Evolutionary conservation across 495 filamentous ascomycete species (phyloP), one percentile per base, ranked within the genome.

Genomic region (Hypoxylon fragiforme): DNA sequence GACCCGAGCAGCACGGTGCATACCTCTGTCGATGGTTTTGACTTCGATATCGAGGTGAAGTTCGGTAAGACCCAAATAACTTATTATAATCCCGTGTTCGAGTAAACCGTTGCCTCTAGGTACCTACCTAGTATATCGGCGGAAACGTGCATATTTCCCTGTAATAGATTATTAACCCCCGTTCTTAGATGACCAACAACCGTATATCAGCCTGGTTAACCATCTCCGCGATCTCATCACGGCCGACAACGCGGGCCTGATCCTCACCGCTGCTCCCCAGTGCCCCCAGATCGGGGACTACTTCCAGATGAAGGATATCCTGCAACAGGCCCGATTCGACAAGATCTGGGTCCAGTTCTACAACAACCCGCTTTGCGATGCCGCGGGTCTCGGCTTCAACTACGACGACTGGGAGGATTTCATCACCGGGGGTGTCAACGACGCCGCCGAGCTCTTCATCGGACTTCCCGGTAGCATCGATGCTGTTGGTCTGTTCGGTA

Each of bases 271-370:
- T 11, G 84, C 85, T 11, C 85, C 85, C 34, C 82, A 87, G 53
- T 89, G 85, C 66, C 79, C 83, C 2, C 75, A 80, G 40, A 71
- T 73, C 1, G 71, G 78, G 28, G 54, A 69, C 7, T 74, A 77
- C 20, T 80, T 85, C 61, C 76, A 71, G 50, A 72, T 75, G 69
- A 64, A 81, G 56, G 67, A 71, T 3, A 77, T 85, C 54, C 78
- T 88, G 45, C 60, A 79, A 40, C 66, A 71, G 2, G 70, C 76
- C 9, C 44, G 62, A 3, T 82, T 87, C 42, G 85, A 89, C 57
- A 79, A 79, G 19, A 70, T 88, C n/a, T 89, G 80, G 65, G 74
- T 87, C 14, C 85, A 88, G 66, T 88, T 87, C 73, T 88, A 88
- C 74, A 85, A 89, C 78, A 86, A 88, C 74, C 75, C 65, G 6